Evolutionary conservation across 2,329 filamentous ascomycete species (phyloP).

Genomic region (Aureobasidium sp.): DNA sequence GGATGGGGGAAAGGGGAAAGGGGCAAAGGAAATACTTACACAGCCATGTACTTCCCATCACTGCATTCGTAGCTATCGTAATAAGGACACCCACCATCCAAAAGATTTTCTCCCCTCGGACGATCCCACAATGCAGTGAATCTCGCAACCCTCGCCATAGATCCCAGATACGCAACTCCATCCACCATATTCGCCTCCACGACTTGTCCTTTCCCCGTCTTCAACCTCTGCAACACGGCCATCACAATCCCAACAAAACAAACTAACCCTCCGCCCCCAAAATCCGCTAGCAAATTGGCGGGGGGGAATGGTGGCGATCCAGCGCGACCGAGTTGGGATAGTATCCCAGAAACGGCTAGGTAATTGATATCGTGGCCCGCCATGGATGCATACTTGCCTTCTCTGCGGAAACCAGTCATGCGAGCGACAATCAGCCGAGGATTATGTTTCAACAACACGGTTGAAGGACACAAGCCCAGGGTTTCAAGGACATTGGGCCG

Average conservation of each 20-base stretch:
- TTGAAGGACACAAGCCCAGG: slow-evolving; percentile 65
- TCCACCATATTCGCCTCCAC: slow-evolving; percentile 98
- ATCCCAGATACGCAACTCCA: slow-evolving; percentile 70
- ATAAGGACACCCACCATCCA: slow-evolving; percentile 81
- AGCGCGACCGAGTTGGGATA: slow-evolving; percentile 66
- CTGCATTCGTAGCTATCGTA: slow-evolving; percentile 85
- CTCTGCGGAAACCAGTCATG: slow-evolving; percentile 83
- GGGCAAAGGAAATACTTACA: slow-evolving; percentile 36
- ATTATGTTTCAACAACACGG: slow-evolving; percentile 59
- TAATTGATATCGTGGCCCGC: slow-evolving; percentile 97
- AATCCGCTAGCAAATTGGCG: slow-evolving; percentile 79
- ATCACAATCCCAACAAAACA: slow-evolving; percentile 77
- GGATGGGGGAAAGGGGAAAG: not conserved
- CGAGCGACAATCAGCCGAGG: slow-evolving; percentile 72
- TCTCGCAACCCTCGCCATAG: slow-evolving; percentile 63
- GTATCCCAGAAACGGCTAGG: slow-evolving; percentile 75
- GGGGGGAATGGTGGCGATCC: slow-evolving; percentile 69
- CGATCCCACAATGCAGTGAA: slow-evolving; percentile 58
- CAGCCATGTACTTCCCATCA: slow-evolving; percentile 72
- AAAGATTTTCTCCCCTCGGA: slow-evolving; percentile 64
- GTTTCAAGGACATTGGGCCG: slow-evolving; percentile 85
- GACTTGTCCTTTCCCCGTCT: slow-evolving; percentile 68
- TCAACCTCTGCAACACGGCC: slow-evolving; percentile 61
- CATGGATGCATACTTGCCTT: slow-evolving; percentile 80
- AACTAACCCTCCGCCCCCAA: slow-evolving; percentile 78